Conservation (phyloP, 2,329 filamentous ascomycete genomes). For the Cladosporium sphaerospermum region DNA sequence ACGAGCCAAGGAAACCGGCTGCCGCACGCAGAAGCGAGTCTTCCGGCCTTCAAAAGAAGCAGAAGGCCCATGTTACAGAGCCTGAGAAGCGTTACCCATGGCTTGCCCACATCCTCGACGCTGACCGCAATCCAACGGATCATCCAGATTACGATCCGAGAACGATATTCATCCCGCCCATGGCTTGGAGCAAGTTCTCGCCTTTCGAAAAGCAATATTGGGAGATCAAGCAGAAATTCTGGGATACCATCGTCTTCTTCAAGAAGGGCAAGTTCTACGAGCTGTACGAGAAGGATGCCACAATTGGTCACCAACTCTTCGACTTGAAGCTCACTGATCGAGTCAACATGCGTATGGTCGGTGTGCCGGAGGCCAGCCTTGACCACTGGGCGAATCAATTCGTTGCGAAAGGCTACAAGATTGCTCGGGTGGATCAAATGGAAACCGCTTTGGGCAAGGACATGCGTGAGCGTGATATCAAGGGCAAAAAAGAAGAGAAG, state of each 20-base stretch:
- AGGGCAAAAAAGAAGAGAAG: conserved; percentile 73
- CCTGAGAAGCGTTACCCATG: conserved; percentile 84
- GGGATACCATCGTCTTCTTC: conserved; percentile 98
- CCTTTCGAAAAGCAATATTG: conserved; percentile 98
- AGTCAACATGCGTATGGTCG: conserved; percentile 99
- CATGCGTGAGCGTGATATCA: conserved; percentile 81
- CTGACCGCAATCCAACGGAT: conserved; percentile 68
- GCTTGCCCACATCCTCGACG: conserved; percentile 80
- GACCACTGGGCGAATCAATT: conserved; percentile 98
- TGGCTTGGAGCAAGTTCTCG: conserved; percentile 76
- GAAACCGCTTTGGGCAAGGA: conserved; percentile 94
- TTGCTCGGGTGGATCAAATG: conserved; percentile 92
- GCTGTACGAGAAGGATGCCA: conserved; percentile 95
- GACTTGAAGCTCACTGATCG: conserved; percentile 96
- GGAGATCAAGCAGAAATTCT: conserved; percentile 98
- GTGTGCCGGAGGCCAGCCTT: conserved; percentile 91
- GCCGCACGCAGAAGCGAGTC: conserved; percentile 26
- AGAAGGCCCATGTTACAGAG: conserved; percentile 72
- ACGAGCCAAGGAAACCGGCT: conserved; percentile 40
- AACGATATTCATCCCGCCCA: conserved; percentile 81
- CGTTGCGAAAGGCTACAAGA: conserved; percentile 95
- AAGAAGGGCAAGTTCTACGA: conserved; percentile 99
- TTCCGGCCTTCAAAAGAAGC: conserved; percentile 30
- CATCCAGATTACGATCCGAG: conserved; percentile 88
- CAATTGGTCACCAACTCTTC: conserved; percentile 91